Base-by-base conservation (phyloP, 441 rosid genomes). In the Jatropha podagrica region DNA sequence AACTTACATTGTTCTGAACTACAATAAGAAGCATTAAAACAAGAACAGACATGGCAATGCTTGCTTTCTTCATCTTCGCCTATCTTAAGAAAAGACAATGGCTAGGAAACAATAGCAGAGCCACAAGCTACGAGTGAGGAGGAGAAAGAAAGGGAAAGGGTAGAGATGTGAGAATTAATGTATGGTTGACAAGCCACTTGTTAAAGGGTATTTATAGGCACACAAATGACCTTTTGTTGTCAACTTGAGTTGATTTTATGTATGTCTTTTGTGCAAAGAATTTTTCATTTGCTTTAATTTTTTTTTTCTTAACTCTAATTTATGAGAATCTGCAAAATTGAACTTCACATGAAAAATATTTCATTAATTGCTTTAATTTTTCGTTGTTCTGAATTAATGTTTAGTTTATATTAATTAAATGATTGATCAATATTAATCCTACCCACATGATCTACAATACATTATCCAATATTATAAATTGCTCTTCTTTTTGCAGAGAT, bases 1-100 rank as follows among this genome's bases (percentile, higher is more conserved):
- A 55, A 60, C 80, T 80, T 70, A 84, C 85, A 48, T 76, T 71
- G 59, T 62, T 76, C 54, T 76, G 71, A 9, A 52, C 66, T 17
- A 74, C 61, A 49, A 65, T n/a, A 74, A 78, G 78, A 66, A 76
- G 69, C 76, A 76, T 61, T 51, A 78, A 20, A 60, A 20, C 66
- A 15, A 80, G 60, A 65, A 69, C 20, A 62, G 68, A 46, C 44
- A 72, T 62, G 66, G 48, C 51, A 65, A 68, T 32, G 65, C 15
- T 80, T 48, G 52, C 46, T 67, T 52, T 79, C 61, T 54, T 65
- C 59, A 62, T 72, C 84, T 72, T 83, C 46, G 68, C 37, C 10
- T 58, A 56, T 14, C 52, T 0, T 8, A 51, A 49, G 41, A 44
- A 27, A 32, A 42, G 48, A n/a, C 14, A 15, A 38, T 1, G 15